A percentile compares a stretch with the other conserved stretches of the same genome.
Evolutionary conservation across 2,329 filamentous ascomycete species (phyloP).

Genomic region (Zopfia rhizophila): DNA sequence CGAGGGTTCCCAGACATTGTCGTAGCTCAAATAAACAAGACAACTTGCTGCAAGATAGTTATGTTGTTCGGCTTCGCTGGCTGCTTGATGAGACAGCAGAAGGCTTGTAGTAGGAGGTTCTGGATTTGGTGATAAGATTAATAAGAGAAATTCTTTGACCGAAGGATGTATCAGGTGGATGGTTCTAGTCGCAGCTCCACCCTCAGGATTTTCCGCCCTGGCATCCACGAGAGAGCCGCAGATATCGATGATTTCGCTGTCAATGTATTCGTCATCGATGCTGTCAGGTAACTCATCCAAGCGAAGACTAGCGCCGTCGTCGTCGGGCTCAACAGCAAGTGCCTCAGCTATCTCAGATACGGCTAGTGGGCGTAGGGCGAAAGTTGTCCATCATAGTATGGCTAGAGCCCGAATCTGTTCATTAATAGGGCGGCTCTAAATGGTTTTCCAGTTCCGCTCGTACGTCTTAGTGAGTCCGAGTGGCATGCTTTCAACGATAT

Average conservation of each 20-base stretch:
- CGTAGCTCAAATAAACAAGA: constrained; percentile 11
- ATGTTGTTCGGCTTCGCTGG: constrained; percentile 11
- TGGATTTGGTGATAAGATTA: constrained; percentile 5
- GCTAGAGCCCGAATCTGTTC: constrained; percentile 34
- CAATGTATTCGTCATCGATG: constrained; percentile 41
- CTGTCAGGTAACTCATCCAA: constrained; percentile 37
- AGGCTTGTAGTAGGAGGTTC: no score
- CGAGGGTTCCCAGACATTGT: constrained; percentile 6
- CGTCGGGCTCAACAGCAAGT: constrained; percentile 24
- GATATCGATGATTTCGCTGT: constrained; percentile 36
- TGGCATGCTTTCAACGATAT: constrained; percentile 37
- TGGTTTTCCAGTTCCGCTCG: constrained; percentile 41
- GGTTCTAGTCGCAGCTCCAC: constrained; percentile 3
- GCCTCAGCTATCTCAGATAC: constrained; percentile 38
- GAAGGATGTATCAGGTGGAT: constrained; percentile 22
- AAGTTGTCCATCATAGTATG: constrained; percentile 45
- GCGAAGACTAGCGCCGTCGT: constrained; percentile 17
- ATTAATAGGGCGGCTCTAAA: constrained; percentile 12
- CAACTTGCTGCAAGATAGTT: constrained; percentile 12
- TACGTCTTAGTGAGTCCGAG: constrained; percentile 42
- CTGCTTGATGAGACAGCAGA: background rate
- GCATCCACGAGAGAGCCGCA: constrained; percentile 45
- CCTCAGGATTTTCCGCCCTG: constrained; percentile 6
- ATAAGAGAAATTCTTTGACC: constrained; percentile 20
- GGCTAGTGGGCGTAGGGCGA: constrained; percentile 28